Conservation (phyloP, 2,329 filamentous ascomycete species). For the Aureobasidium pullulans region DNA sequence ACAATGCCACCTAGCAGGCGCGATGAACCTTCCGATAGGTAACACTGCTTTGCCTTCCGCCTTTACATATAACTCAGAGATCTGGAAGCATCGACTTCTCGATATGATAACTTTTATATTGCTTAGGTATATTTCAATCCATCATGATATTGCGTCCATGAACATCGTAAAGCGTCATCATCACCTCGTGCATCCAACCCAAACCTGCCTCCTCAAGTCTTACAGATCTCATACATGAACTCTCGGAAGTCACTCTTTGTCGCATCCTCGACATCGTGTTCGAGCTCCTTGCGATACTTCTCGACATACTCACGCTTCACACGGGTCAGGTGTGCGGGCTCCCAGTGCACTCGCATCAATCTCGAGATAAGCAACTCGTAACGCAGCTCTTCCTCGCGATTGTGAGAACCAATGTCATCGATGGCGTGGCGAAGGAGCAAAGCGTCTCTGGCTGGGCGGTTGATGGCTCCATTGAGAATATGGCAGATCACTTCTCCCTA, state of each 20-base stretch:
- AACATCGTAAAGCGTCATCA: neutral
- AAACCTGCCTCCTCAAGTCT: neutral
- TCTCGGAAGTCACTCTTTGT: slow-evolving; percentile 58
- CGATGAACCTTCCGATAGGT: too few relatives aligned
- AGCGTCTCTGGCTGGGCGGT: slow-evolving; percentile 86
- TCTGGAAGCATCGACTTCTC: too few relatives aligned
- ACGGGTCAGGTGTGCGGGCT: slow-evolving; percentile 68
- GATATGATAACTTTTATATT: neutral
- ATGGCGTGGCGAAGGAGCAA: slow-evolving; percentile 87
- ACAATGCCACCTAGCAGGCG: too few relatives aligned
- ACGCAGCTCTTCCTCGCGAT: slow-evolving; percentile 47
- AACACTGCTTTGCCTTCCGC: too few relatives aligned
- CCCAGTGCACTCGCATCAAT: slow-evolving; percentile 88
- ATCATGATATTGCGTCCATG: neutral
- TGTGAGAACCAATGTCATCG: slow-evolving; percentile 39
- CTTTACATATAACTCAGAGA: too few relatives aligned
- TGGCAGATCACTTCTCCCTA: slow-evolving; percentile 92
- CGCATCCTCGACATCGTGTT: slow-evolving; percentile 70
- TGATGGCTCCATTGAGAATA: slow-evolving; percentile 93
- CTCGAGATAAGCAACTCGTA: slow-evolving; percentile 83
- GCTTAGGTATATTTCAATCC: too few relatives aligned
- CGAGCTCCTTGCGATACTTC: slow-evolving; percentile 66
- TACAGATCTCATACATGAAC: slow-evolving; percentile 27
- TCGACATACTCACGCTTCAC: slow-evolving; percentile 75
- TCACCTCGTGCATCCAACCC: neutral